Conservation (phyloP, 1,139 yeast genomes). For the Pichia sp. region DNA sequence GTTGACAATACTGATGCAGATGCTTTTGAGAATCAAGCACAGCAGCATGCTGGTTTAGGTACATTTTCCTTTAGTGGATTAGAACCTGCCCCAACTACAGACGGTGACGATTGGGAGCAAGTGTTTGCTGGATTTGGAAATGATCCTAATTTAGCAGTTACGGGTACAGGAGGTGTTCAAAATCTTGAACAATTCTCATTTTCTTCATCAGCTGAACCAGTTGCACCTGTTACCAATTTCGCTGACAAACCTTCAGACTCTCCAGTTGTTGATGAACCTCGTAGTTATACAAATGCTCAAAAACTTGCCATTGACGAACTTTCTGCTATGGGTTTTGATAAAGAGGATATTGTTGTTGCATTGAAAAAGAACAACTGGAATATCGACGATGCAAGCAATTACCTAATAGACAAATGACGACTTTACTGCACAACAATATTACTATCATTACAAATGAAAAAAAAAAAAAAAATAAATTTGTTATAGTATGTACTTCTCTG, state of each 20-base stretch:
- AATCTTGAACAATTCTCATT: too few relatives aligned
- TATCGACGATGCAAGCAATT: conserved; percentile 78
- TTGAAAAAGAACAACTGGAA: conserved; percentile 65
- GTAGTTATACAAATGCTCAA: conserved; percentile 23
- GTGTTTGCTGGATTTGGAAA: conserved; percentile 86
- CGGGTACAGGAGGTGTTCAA: not conserved
- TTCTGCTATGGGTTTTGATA: conserved; percentile 83
- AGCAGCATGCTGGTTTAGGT: conserved; percentile 16
- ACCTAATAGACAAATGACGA: conserved; percentile 46
- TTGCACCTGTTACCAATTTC: too few relatives aligned
- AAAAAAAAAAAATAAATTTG: too few relatives aligned
- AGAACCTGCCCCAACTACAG: conserved; percentile 10
- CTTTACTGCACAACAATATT: not conserved
- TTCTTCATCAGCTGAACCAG: not conserved
- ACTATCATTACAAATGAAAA: too few relatives aligned
- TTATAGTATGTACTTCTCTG: too few relatives aligned
- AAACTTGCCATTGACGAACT: conserved; percentile 59
- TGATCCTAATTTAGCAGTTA: conserved; percentile 27
- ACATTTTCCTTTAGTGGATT: conserved; percentile 22
- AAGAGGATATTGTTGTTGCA: conserved; percentile 58
- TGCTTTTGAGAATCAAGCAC: conserved; percentile 11
- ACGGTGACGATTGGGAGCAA: conserved; percentile 87
- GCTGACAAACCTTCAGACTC: conserved; percentile 9
- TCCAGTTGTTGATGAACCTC: conserved; percentile 4
- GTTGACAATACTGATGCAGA: conserved; percentile 41